Conservation (phyloP, 1,284 basidiomycete species). For the Fomes fomentarius region DNA sequence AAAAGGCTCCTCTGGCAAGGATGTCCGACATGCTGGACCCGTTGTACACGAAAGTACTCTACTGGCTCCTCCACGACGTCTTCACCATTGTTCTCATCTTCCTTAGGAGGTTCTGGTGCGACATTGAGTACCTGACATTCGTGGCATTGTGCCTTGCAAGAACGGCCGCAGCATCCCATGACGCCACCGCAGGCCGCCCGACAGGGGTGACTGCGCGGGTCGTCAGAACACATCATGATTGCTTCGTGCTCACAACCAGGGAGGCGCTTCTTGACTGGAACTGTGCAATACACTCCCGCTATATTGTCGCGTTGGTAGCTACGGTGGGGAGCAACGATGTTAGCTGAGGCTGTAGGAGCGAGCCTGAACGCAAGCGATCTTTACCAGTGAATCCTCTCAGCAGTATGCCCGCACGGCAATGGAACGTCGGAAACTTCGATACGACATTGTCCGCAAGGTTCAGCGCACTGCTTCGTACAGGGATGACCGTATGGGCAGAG, state of each 20-base stretch:
- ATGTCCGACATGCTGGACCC: conserved; percentile 49
- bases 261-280: conserved; percentile 48
- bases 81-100: conserved; percentile 13
- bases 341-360: neutral
- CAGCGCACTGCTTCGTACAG: conserved; percentile 57
- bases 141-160: conserved; percentile 52
- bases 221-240: conserved; percentile 47
- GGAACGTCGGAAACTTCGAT: conserved; percentile 49
- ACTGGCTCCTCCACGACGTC: conserved; percentile 7
- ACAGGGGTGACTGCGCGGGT: conserved; percentile 48
- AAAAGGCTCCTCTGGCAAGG: conserved; percentile 55
- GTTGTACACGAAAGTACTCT: conserved; percentile 15
- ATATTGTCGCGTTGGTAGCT: conserved; percentile 55
- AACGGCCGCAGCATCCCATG: conserved; percentile 60
- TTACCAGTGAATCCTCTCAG: conserved; percentile 56
- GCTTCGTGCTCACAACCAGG: conserved; percentile 60
- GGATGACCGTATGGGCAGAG: conserved; percentile 63
- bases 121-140: conserved; percentile 48
- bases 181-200: conserved; percentile 43
- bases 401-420: conserved; percentile 68
- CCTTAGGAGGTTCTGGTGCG: neutral
- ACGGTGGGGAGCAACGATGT: neutral
- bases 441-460: conserved; percentile 58
- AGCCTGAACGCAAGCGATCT: conserved; percentile 25
- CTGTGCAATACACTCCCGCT: conserved; percentile 47